Evolutionary conservation across 225 moss, liverwort and hornwort species (phyloP), one percentile per base, ranked within the genome.

Genomic region (Pleurozium schreberi): DNA sequence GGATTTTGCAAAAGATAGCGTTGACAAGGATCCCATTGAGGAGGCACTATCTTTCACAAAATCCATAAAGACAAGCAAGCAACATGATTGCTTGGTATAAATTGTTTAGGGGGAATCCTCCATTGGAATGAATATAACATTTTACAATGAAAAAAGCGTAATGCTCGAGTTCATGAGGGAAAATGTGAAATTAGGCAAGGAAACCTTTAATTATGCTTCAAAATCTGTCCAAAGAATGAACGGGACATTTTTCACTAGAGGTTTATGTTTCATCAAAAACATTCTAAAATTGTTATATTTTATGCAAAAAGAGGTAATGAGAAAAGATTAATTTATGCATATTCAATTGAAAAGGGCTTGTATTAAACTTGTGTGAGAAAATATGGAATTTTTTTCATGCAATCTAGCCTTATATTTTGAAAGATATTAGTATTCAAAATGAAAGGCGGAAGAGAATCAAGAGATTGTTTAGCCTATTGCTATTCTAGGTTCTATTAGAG

Each of bases 21-120:
- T 47, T 2, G 4, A 74, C 1, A 0, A 47, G 17, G 9, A 27
- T 15, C 9, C 1, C 3, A 0, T 16, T 0, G 4, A 27, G 0
- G 70, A 71, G 70, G 25, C 1, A 0, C 40, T 40, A 23, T 25
- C 14, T 42, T 42, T 2, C 0, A 1, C 1, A 1, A 25, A 70
- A 43, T 10, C 9, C 17, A 0, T 0, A 2, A 43, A 0, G 6
- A 71, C 0, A 52, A 52, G 52, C 11, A 1, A 45, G 10, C 0
- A 0, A 1, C 17, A 70, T n/a, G n/a, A n/a, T 42, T 70, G 42
- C 1, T 0, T 0, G 0, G 0, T 1, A 0, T 70, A 42, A 11
- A 52, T 12, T 52, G 14, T n/a, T n/a, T 14, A 52, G 14, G 5
- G 23, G 4, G 13, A 23, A 25, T 25, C 26, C 5, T 69, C 9